Base-by-base conservation (phyloP, 306 rosid genomes). In the Hylodesmum podocarpum region DNA sequence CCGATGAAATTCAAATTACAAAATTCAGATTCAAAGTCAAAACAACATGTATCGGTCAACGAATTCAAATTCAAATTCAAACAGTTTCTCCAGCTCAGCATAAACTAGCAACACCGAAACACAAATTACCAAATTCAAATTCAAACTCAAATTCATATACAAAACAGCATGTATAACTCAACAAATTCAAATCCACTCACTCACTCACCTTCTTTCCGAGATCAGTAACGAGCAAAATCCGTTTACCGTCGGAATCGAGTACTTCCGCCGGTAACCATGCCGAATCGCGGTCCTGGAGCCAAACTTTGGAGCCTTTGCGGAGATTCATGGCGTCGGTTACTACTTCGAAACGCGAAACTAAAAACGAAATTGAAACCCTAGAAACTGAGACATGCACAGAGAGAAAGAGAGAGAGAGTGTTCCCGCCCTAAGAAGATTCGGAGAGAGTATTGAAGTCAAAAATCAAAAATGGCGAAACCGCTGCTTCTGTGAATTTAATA, bases 241-340 rank as follows among this genome's bases (percentile, higher is more conserved):
- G 89, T 18, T 81, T 88, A 24, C 84, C 90, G 15, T 39, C 75
- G 36, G 57, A 88, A 69, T 80, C 92, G 24, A 88, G 25, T 1
- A 88, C 97, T 66, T 95, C 98, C 28, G 93, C 99, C 0, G 92
- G 75, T 0, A 84, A 73, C 99, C 99, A 95, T 5, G 97, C 94
- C 27, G 67, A 75, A 75, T 80, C 86, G 51, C 83, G 72, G 84
- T 92, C 96, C 12, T 87, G 90, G 61, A 86, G 83, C 99, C 99
- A 95, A 40, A 95, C 99, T 82, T 88, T 95, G 73, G 97, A 82
- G 86, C 98, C 99, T 72, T 72, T 84, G 43, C 90, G 97, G 11
- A 84, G 72, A 54, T 68, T 86, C 99, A 95, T 95, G 47, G 70
- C 14, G 67, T 3, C 4, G 39, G 80, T 83, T 5, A 79, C 53